Base-by-base conservation (phyloP, 75 land plant genomes). In the Pseudotsuga menziesii region DNA sequence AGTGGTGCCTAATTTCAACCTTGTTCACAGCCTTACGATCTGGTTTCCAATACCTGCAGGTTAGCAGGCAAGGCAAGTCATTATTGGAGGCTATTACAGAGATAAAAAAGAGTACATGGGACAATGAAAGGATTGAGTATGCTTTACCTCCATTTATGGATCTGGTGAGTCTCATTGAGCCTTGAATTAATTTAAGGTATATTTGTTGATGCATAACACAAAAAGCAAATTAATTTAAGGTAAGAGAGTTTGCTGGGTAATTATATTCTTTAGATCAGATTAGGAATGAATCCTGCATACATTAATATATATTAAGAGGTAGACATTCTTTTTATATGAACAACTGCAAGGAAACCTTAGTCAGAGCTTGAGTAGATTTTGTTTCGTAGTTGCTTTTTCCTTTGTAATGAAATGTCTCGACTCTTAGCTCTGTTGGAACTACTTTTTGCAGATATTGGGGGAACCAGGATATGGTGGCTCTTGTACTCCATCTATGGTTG, bases 401-500 rank as follows among this genome's bases (percentile, higher is more conserved):
- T 73, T 54, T 72, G 11, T 22, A 54, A 72, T 23, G 3, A 11
- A 14, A 39, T 11, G 17, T 73, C 54, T 27, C 55, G 54, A 20
- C 9, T 25, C 3, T 75, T 29, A 60, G 20, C 58, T 9, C 6
- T 58, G 22, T 16, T 25, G 76, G 32, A 20, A 74, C n/a, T 60
- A 36, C 0, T 73, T 74, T 79, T 60, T 57, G 77, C 85, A 96
- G 97, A 73, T 96, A 26, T 81, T 97, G 17, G 99, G 99, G 57
- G 99, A 97, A 79, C 98, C 98, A 56, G 99, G 99, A 59, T 77
- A 77, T 82, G 99, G 99, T 59, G 99, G 99, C 23, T 97, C 98
- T 78, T 96, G 94, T 25, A 97, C 99, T 58, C 98, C 98, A 78
- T 97, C 99, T 62, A 94, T 97, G 97, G 99, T 97, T n/a, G 98